phyloP scores from a whole-genome alignment of 2,329 filamentous ascomycete genomes.

The Penicillium sp. region DNA sequence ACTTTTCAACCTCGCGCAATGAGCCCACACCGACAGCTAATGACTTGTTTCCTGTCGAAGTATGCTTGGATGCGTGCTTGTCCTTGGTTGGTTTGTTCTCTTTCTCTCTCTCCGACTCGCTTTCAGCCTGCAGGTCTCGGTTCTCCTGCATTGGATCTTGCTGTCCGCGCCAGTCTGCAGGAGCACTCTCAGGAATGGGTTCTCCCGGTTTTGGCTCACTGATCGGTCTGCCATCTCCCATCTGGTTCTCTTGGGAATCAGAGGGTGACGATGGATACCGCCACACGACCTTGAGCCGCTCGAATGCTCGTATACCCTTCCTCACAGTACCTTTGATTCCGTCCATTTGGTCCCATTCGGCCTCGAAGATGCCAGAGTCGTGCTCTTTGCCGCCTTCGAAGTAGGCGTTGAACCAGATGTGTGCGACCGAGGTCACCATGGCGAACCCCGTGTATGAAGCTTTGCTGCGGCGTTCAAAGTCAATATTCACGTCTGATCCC shows the following conservation, averaged over 20 bases:
- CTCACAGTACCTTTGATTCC: constrained; percentile 85
- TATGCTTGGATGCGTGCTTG: background rate
- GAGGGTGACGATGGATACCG: constrained; percentile 42
- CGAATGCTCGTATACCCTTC: constrained; percentile 77
- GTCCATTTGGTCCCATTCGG: constrained; percentile 76
- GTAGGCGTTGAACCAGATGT: constrained; percentile 95
- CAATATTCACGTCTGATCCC: constrained; percentile 83
- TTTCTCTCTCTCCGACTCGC: background rate
- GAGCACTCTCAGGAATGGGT: constrained; percentile 62
- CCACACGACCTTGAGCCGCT: constrained; percentile 84
- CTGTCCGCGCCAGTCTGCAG: constrained; percentile 71
- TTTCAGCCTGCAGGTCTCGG: background rate
- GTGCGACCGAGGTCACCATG: constrained; percentile 87
- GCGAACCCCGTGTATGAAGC: constrained; percentile 71
- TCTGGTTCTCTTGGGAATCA: constrained; percentile 20
- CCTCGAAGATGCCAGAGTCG: constrained; percentile 66
- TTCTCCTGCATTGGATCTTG: constrained; percentile 24
- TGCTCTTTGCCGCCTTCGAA: constrained; percentile 78
- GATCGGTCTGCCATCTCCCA: constrained; percentile 46
- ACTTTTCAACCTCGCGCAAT: constrained; percentile 43
- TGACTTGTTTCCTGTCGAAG: background rate
- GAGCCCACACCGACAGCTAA: constrained; percentile 8
- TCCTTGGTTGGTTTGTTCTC: background rate
- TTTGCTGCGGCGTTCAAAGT: constrained; percentile 80
- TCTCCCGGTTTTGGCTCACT: constrained; percentile 63